Conservation (phyloP, 2,329 filamentous ascomycete genomes). For the Teratosphaeria gauchensis region DNA sequence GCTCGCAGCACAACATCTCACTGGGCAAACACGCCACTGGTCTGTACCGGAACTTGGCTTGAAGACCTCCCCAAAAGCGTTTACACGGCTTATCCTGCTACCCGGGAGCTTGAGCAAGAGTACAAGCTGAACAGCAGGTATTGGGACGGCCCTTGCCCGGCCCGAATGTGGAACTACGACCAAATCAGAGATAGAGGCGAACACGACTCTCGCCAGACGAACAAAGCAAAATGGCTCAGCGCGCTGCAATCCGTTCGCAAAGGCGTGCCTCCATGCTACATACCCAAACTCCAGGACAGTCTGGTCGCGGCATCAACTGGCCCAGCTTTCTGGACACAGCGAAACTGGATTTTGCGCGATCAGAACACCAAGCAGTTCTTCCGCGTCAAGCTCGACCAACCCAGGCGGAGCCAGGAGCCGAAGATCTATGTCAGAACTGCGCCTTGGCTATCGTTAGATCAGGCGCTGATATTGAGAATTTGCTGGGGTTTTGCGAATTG, state of each 20-base stretch:
- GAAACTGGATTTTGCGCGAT: neutral
- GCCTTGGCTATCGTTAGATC: neutral
- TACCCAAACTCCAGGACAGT: neutral
- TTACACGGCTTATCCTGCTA: neutral
- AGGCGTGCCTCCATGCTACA: neutral
- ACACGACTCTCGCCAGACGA: neutral
- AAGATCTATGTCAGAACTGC: neutral
- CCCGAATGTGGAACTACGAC: constrained; percentile 3
- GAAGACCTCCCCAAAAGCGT: constrained; percentile 1
- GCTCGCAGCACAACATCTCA: neutral
- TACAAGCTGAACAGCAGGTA: neutral
- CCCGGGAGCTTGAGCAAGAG: neutral
- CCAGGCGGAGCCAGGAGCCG: neutral
- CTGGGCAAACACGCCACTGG: constrained; percentile 5
- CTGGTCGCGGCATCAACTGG: neutral
- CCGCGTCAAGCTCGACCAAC: neutral
- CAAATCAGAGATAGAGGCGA: neutral
- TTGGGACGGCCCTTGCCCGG: constrained; percentile 2
- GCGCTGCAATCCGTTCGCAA: neutral
- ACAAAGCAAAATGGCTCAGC: neutral
- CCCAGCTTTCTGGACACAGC: neutral
- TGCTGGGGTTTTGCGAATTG: neutral
- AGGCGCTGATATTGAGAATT: neutral
- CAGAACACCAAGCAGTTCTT: neutral
- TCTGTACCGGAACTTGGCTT: constrained; percentile 6